These are phyloP conservation scores for Clitopilus passeckerianus DNA, from an alignment of 768 basidiomycete genomes.

Conservation along the genomic window DNA sequence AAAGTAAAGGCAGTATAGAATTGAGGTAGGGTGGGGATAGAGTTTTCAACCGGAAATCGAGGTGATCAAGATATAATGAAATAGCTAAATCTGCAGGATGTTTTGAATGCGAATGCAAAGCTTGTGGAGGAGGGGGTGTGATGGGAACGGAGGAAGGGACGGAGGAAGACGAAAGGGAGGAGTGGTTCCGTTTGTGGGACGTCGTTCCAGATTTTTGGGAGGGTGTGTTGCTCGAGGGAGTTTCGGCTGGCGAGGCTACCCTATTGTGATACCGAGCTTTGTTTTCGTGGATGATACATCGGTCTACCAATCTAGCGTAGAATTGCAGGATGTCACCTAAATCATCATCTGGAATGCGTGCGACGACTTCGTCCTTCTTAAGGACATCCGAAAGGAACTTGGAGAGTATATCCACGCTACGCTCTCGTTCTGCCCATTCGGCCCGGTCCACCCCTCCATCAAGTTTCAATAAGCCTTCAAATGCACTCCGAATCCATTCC, in stretches of 20 bases:
- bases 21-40: conserved; percentile 50
- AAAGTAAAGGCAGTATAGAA: conserved; percentile 65
- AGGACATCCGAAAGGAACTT: conserved; percentile 50
- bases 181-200: conserved; percentile 55
- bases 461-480: conserved; percentile 40
- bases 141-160: conserved; percentile 16
- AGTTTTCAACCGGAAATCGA: conserved; percentile 55
- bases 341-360: conserved; percentile 57
- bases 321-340: conserved; percentile 54
- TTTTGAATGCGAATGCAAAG: conserved; percentile 19
- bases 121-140: conserved; percentile 26
- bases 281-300: conserved; percentile 34
- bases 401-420: conserved; percentile 57
- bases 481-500: conserved; percentile 64
- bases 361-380: conserved; percentile 45
- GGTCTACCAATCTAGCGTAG: conserved; percentile 55
- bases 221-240: conserved; percentile 22
- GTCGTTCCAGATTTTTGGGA: conserved; percentile 21
- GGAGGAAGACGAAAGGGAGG: conserved; percentile 51
- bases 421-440: conserved; percentile 56
- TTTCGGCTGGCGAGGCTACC: conserved; percentile 29
- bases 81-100: conserved; percentile 63
- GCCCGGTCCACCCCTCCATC: conserved; percentile 26
- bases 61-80: conserved; percentile 57
- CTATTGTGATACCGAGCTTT: conserved; percentile 11